Percentiles rank a stretch among this genome's conserved stretches.
Conservation (phyloP, 78 protist species). For the Chrysochromulina tobinii region DNA sequence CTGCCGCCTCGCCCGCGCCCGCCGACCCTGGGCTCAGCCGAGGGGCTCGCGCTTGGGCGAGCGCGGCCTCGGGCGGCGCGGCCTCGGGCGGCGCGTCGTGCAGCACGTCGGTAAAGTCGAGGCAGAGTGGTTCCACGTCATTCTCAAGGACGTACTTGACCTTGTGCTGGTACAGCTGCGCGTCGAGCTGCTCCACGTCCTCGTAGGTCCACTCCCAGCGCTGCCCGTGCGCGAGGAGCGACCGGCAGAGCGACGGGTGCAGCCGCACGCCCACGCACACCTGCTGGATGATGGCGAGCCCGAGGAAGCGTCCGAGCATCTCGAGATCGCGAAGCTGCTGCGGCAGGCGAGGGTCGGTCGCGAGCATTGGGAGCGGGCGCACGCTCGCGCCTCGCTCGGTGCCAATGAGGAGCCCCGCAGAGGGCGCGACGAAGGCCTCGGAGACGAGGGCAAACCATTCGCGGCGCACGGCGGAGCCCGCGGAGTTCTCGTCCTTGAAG, state of each 20-base stretch:
- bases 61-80: neutral
- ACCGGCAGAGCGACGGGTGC: neutral
- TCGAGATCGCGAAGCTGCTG: neutral
- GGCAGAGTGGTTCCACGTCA: neutral
- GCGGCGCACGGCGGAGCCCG: conserved; percentile 15
- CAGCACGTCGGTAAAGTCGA: conserved; percentile 31
- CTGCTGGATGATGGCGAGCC: neutral
- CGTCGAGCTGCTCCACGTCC: neutral
- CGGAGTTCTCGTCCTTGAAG: conserved; percentile 32
- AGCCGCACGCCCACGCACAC: conserved; percentile 14
- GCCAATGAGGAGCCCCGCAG: neutral
- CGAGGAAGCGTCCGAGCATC: conserved; percentile 25
- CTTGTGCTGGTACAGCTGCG: neutral
- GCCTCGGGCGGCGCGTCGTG: neutral
- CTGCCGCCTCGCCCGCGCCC: too few species aligned
- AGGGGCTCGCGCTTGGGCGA: neutral
- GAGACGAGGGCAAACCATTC: conserved; percentile 18
- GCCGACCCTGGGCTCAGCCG: too few species aligned
- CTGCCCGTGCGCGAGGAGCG: neutral
- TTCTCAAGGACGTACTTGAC: neutral
- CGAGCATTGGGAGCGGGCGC: neutral
- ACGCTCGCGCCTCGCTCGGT: neutral
- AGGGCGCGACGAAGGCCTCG: neutral
- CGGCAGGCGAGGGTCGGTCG: neutral
- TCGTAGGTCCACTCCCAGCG: conserved; percentile 2